Evolutionary conservation across 2,329 filamentous ascomycete species (phyloP).

Genomic region (Phialophora tarda): DNA sequence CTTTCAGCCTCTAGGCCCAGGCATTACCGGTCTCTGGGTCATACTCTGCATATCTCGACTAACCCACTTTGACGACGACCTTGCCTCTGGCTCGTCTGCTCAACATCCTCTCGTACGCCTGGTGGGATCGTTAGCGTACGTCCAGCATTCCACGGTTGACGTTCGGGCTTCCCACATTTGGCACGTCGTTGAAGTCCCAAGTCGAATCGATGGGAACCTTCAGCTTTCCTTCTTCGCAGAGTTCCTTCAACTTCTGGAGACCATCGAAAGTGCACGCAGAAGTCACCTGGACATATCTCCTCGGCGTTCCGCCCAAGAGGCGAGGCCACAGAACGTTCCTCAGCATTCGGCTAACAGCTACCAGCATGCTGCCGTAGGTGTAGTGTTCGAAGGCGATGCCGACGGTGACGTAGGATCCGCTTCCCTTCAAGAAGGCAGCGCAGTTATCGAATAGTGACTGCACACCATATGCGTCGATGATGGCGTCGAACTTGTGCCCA

Average conservation of each 20-base stretch:
- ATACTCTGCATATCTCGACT: constrained; percentile 39
- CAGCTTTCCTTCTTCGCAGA: constrained; percentile 8
- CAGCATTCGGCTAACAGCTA: constrained; percentile 14
- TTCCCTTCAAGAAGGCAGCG: constrained; percentile 8
- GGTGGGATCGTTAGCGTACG: background rate
- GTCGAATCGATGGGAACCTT: constrained; percentile 14
- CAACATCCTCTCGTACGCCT: constrained; percentile 15
- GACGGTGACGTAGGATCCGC: constrained; percentile 14
- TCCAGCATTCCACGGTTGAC: background rate
- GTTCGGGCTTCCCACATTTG: background rate
- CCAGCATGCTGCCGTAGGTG: constrained; percentile 12
- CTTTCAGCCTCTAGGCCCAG: constrained; percentile 47
- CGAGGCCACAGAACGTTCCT: constrained; percentile 7
- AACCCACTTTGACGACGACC: constrained; percentile 8
- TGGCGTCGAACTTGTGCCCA: background rate
- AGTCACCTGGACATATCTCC: constrained; percentile 16
- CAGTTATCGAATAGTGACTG: constrained; percentile 11
- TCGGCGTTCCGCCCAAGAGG: background rate
- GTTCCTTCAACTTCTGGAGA: constrained; percentile 8
- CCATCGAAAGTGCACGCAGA: constrained; percentile 1
- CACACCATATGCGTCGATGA: constrained; percentile 20
- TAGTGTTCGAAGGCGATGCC: constrained; percentile 14
- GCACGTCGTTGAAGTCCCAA: constrained; percentile 14
- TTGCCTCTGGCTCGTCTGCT: constrained; percentile 16
- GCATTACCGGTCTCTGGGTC: constrained; percentile 51